phyloP scores from a whole-genome alignment of 2,329 filamentous ascomycete species.

The Arthrobotrys conoides region DNA sequence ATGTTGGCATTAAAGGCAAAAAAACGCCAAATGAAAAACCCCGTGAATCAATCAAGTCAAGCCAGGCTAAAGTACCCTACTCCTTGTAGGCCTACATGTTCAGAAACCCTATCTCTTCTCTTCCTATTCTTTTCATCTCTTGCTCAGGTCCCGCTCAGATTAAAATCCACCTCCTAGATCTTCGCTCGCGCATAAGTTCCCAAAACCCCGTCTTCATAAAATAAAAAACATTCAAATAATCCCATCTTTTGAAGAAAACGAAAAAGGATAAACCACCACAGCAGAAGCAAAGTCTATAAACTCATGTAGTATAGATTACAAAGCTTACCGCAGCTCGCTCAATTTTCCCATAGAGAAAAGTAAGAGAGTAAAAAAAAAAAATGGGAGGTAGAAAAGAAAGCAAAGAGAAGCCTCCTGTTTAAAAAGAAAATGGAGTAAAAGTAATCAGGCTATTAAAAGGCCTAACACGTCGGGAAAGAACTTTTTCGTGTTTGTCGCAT shows the following conservation, averaged over 20 bases:
- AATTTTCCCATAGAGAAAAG: constrained; percentile 7
- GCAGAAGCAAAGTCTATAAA: constrained; percentile 49
- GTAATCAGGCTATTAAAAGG: not conserved
- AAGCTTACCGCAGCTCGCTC: constrained; percentile 36
- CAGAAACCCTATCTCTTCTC: too few species aligned
- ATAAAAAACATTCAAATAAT: not conserved
- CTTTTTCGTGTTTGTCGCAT: constrained; percentile 1
- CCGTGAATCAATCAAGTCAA: not conserved
- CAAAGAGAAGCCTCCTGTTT: constrained; percentile 8
- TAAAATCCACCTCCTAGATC: not conserved
- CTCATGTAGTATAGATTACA: constrained; percentile 46
- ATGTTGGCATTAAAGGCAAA: too few species aligned
- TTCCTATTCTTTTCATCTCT: too few species aligned
- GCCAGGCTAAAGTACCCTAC: too few species aligned
- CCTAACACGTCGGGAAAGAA: constrained; percentile 1
- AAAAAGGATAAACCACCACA: constrained; percentile 1
- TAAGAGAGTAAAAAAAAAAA: not conserved
- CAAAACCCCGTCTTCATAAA: not conserved
- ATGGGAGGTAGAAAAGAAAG: not conserved
- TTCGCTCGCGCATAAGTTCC: not conserved
- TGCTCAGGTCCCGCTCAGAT: not conserved
- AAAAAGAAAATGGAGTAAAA: not conserved
- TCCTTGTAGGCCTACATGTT: too few species aligned
- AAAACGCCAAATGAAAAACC: constrained; percentile 26
- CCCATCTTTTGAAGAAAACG: not conserved